phyloP scores from a whole-genome alignment of 495 filamentous ascomycete species.

The Lophiotrema nucula region DNA sequence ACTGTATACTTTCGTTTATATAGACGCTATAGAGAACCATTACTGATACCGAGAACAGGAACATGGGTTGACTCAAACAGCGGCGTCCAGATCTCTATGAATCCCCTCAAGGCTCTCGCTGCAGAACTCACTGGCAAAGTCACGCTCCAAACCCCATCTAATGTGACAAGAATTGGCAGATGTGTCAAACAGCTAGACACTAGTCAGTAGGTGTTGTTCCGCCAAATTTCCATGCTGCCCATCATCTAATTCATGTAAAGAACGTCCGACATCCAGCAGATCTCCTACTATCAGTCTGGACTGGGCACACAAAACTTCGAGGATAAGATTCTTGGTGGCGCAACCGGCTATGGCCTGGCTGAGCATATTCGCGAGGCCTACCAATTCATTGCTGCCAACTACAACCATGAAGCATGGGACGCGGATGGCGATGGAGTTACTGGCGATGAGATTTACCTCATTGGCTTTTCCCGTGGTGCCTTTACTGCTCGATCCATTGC shows the following conservation, averaged over 20 bases:
- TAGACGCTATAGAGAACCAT: too few relatives aligned
- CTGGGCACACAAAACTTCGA: constrained; percentile 24
- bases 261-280: constrained; percentile 15
- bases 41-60: neutral
- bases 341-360: constrained; percentile 15
- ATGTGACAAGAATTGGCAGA: constrained; percentile 26
- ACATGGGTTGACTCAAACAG: constrained; percentile 31
- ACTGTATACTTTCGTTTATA: neutral
- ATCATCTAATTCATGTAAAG: neutral
- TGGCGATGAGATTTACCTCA: constrained; percentile 18
- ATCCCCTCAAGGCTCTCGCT: neutral
- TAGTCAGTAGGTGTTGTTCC: constrained; percentile 24
- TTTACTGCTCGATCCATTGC: constrained; percentile 18
- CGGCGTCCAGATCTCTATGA: constrained; percentile 1
- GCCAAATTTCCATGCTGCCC: neutral
- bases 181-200: constrained; percentile 4
- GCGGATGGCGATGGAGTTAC: neutral
- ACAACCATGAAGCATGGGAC: constrained; percentile 1
- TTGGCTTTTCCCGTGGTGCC: constrained; percentile 24
- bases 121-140: constrained; percentile 31
- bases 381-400: constrained; percentile 21
- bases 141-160: constrained; percentile 31
- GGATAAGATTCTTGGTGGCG: constrained; percentile 20
- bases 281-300: constrained; percentile 40
- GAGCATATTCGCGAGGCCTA: constrained; percentile 27